Percentiles rank a stretch among this genome's conserved stretches.
Conservation (phyloP, 495 filamentous ascomycete genomes). For the Aspergillus ellipticus region DNA sequence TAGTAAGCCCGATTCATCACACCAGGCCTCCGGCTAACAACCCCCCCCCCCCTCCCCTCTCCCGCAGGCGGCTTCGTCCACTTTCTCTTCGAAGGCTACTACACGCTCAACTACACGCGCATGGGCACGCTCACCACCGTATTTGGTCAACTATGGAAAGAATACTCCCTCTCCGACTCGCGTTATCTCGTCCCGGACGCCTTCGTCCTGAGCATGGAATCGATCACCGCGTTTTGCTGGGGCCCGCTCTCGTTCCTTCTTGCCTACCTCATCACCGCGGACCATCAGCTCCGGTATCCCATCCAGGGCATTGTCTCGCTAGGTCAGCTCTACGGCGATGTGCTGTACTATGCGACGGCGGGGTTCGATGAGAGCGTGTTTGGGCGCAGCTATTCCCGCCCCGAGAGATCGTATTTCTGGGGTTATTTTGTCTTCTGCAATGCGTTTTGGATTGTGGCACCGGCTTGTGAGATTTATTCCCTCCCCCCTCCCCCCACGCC, state of each 20-base stretch:
- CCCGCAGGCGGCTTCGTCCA: conserved; percentile 58
- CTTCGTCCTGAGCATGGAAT: conserved; percentile 75
- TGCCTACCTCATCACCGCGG: conserved; percentile 52
- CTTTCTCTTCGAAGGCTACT: conserved; percentile 74
- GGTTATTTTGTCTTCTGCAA: conserved; percentile 77
- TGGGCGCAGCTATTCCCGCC: conserved; percentile 58
- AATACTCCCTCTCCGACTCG: conserved; percentile 74
- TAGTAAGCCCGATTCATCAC: background rate
- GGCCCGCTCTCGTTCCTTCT: conserved; percentile 66
- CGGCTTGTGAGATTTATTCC: conserved; percentile 38
- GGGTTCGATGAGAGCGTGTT: conserved; percentile 53
- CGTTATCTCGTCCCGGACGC: conserved; percentile 67
- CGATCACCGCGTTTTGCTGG: conserved; percentile 70
- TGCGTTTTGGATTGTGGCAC: conserved; percentile 71
- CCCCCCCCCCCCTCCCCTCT: background rate
- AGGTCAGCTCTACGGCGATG: conserved; percentile 77
- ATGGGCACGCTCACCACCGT: conserved; percentile 47
- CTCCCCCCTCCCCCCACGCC: too few relatives aligned
- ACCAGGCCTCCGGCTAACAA: conserved; percentile 4
- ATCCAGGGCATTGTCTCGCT: conserved; percentile 64
- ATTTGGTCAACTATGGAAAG: conserved; percentile 76
- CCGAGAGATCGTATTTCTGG: conserved; percentile 75
- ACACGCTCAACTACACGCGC: conserved; percentile 50
- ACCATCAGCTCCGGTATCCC: conserved; percentile 58
- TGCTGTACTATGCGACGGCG: conserved; percentile 76